These are phyloP conservation scores for Nidula microcarpa DNA, from an alignment of 768 basidiomycete species.

Conservation along the genomic window DNA sequence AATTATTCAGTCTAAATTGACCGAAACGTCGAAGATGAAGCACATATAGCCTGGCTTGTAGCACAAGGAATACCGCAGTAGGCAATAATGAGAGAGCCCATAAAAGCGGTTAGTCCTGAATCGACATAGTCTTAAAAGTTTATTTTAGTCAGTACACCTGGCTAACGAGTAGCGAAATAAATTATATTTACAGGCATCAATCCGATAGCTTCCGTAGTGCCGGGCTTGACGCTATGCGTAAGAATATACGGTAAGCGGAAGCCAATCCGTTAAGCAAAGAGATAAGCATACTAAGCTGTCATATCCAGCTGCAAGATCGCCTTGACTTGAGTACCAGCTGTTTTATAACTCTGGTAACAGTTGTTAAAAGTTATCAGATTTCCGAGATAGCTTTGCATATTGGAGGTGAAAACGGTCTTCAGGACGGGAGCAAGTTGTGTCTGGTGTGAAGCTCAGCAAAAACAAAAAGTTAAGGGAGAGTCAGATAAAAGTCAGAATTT, in stretches of 20 bases:
- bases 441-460: slow-evolving; percentile 12
- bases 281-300: slow-evolving; percentile 30
- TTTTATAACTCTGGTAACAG: slow-evolving; percentile 41
- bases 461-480: too few relatives aligned
- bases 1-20: not conserved
- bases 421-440: slow-evolving; percentile 16
- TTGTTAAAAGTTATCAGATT: slow-evolving; percentile 30
- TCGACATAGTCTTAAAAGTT: slow-evolving; percentile 34
- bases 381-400: slow-evolving; percentile 22
- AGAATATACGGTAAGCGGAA: slow-evolving; percentile 8
- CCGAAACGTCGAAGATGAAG: not conserved
- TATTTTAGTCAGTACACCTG: slow-evolving; percentile 7
- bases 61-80: slow-evolving; percentile 39
- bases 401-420: slow-evolving; percentile 17
- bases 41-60: slow-evolving; percentile 21
- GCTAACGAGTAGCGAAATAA: not conserved
- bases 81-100: slow-evolving; percentile 33
- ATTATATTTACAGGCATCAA: slow-evolving; percentile 19
- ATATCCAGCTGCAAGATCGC: slow-evolving; percentile 44
- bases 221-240: slow-evolving; percentile 37
- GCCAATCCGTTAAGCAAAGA: not conserved
- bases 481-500: too few relatives aligned
- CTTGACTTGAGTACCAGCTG: slow-evolving; percentile 32
- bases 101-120: slow-evolving; percentile 34
- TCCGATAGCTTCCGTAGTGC: slow-evolving; percentile 33